Conservation (phyloP, 2,329 filamentous ascomycete genomes). For the Periglandula ipomoeae region DNA sequence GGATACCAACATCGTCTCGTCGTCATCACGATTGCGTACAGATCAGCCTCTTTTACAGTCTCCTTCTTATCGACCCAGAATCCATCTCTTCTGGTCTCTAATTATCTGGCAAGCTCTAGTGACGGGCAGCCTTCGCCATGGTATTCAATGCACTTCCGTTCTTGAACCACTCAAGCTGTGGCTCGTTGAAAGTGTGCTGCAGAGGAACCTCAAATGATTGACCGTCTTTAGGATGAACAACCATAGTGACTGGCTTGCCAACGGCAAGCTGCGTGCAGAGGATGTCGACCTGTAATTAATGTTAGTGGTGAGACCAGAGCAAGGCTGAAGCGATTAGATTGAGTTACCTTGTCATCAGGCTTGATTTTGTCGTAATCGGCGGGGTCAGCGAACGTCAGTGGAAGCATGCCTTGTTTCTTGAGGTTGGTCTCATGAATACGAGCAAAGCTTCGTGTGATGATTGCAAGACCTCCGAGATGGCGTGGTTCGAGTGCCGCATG, state of each 20-base stretch:
- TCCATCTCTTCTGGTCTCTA: background rate
- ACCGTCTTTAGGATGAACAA: slow-evolving; percentile 85
- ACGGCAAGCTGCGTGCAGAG: slow-evolving; percentile 82
- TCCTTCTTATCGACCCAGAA: background rate
- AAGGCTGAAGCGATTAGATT: background rate
- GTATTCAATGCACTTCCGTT: slow-evolving; percentile 96
- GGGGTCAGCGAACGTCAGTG: slow-evolving; percentile 86
- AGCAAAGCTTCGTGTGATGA: slow-evolving; percentile 91
- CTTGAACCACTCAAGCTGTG: slow-evolving; percentile 98
- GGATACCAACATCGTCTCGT: background rate
- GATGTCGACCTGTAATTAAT: slow-evolving; percentile 59
- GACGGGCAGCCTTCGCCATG: slow-evolving; percentile 66
- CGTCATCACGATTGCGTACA: background rate
- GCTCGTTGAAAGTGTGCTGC: slow-evolving; percentile 94
- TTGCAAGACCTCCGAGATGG: slow-evolving; percentile 92
- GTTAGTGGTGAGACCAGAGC: slow-evolving; percentile 14
- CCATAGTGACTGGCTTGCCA: slow-evolving; percentile 86
- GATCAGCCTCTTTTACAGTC: background rate
- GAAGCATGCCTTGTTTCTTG: slow-evolving; percentile 99
- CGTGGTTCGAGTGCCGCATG: slow-evolving; percentile 96
- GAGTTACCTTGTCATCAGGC: slow-evolving; percentile 71
- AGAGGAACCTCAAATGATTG: slow-evolving; percentile 73
- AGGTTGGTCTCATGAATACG: slow-evolving; percentile 99
- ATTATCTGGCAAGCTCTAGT: slow-evolving; percentile 14
- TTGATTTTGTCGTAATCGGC: slow-evolving; percentile 97